Conservation (phyloP, 345 rosid species). For the Anastatica hierochuntica region DNA sequence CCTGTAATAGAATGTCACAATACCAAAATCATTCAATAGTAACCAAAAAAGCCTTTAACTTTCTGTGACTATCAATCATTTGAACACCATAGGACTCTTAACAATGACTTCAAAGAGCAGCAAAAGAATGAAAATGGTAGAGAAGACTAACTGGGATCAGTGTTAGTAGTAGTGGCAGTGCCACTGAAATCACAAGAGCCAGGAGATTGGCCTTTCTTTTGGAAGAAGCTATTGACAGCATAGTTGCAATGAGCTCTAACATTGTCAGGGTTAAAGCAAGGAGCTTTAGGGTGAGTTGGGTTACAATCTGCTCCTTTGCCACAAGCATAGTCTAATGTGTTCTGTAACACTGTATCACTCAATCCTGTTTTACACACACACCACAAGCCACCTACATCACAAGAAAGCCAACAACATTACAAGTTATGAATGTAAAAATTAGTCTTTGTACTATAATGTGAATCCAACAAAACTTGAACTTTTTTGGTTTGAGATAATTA, state of each 20-base stretch:
- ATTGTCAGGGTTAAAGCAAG: slow-evolving; percentile 67
- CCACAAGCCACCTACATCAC: slow-evolving; percentile 50
- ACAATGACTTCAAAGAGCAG: neutral
- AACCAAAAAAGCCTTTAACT: slow-evolving; percentile 3
- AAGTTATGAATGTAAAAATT: too few relatives aligned
- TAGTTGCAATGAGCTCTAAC: slow-evolving; percentile 70
- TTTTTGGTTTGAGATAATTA: too few relatives aligned
- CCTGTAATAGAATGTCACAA: slow-evolving; percentile 16
- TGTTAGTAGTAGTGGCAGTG: slow-evolving; percentile 38
- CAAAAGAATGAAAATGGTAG: neutral
- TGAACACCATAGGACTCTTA: neutral
- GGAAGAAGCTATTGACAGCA: slow-evolving; percentile 92
- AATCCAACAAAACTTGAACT: too few relatives aligned
- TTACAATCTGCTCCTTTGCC: slow-evolving; percentile 92
- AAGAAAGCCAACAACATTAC: neutral
- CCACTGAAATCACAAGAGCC: slow-evolving; percentile 79
- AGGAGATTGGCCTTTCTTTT: slow-evolving; percentile 56
- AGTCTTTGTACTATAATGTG: too few relatives aligned
- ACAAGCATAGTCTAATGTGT: slow-evolving; percentile 82
- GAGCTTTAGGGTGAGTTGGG: slow-evolving; percentile 44
- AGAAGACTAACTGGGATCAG: slow-evolving; percentile 50
- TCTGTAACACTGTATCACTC: slow-evolving; percentile 52
- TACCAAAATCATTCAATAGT: neutral
- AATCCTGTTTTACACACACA: slow-evolving; percentile 71
- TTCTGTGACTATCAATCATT: slow-evolving; percentile 6